Conservation (phyloP, 371 early-diverging fungal genomes). For the Homolaphlyctis polyrhiza region DNA sequence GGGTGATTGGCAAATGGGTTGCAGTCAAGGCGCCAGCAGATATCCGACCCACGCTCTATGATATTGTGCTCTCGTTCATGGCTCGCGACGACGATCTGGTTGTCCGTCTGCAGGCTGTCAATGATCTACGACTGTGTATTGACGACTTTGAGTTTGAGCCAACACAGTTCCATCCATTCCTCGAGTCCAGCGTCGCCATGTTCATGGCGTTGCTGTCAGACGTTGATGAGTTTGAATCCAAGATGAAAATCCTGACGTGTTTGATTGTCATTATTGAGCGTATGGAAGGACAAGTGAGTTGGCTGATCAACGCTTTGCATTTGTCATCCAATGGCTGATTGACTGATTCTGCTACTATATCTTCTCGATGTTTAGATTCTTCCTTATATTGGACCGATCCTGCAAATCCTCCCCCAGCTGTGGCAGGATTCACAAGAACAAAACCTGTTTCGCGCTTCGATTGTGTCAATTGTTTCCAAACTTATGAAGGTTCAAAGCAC, state of each 20-base stretch:
- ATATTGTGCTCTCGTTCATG: conserved; percentile 65
- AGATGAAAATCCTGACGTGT: conserved; percentile 69
- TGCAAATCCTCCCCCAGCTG: conserved; percentile 69
- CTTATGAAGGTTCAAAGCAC: conserved; percentile 53
- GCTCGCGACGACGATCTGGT: conserved; percentile 63
- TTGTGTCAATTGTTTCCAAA: conserved; percentile 70
- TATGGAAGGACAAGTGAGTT: conserved; percentile 58
- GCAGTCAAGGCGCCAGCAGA: conserved; percentile 66
- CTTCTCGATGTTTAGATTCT: conserved; percentile 45
- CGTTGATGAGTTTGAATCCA: conserved; percentile 72
- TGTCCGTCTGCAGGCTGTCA: conserved; percentile 79
- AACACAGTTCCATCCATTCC: conserved; percentile 61
- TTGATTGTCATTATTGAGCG: conserved; percentile 73
- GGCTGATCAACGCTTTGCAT: not conserved
- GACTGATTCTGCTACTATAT: not conserved
- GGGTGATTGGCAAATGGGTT: conserved; percentile 85
- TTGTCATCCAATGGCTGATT: not conserved
- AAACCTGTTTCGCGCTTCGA: conserved; percentile 73
- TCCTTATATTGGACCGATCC: conserved; percentile 65
- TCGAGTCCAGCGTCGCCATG: conserved; percentile 55
- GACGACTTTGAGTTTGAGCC: conserved; percentile 90
- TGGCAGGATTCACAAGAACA: conserved; percentile 73
- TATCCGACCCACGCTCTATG: conserved; percentile 62
- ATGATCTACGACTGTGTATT: conserved; percentile 49
- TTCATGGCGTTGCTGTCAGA: conserved; percentile 55